Evolutionary conservation across 495 filamentous ascomycete species (phyloP).

Genomic region (Achaetomiella virescens): DNA sequence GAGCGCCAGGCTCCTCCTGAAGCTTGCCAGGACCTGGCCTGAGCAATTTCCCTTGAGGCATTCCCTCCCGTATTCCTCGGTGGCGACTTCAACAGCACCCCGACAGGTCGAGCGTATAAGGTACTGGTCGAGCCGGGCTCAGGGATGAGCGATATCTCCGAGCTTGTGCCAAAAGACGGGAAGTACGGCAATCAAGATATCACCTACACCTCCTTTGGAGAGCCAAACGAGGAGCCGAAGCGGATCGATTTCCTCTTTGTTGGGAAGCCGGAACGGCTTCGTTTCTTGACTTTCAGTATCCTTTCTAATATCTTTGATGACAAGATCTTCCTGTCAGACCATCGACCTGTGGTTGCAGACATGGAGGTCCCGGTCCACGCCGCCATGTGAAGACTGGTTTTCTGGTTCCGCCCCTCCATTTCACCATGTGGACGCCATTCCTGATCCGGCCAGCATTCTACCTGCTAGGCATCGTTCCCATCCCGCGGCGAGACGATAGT

Average conservation of each 20-base stretch:
- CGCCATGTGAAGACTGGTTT: not conserved
- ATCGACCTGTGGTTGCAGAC: slow-evolving; percentile 68
- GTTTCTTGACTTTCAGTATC: slow-evolving; percentile 46
- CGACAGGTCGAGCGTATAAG: slow-evolving; percentile 57
- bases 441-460: too few species aligned
- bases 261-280: slow-evolving; percentile 5
- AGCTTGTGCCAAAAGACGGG: slow-evolving; percentile 15
- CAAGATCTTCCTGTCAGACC: slow-evolving; percentile 66
- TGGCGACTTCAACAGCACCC: slow-evolving; percentile 75
- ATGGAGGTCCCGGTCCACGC: slow-evolving; percentile 28
- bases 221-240: slow-evolving; percentile 17
- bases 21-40: slow-evolving; percentile 28
- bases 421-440: not conserved
- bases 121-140: slow-evolving; percentile 36
- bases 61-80: slow-evolving; percentile 53
- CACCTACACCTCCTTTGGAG: slow-evolving; percentile 63
- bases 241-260: slow-evolving; percentile 33
- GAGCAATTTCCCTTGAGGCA: not conserved
- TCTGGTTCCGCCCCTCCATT: not conserved
- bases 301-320: slow-evolving; percentile 60
- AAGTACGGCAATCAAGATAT: slow-evolving; percentile 30
- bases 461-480: too few species aligned
- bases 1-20: slow-evolving; percentile 44
- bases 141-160: slow-evolving; percentile 26
- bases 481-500: too few species aligned